Evolutionary conservation across 176 grass and related monocot genomes (phyloP).

Genomic region (Oryza officinalis): DNA sequence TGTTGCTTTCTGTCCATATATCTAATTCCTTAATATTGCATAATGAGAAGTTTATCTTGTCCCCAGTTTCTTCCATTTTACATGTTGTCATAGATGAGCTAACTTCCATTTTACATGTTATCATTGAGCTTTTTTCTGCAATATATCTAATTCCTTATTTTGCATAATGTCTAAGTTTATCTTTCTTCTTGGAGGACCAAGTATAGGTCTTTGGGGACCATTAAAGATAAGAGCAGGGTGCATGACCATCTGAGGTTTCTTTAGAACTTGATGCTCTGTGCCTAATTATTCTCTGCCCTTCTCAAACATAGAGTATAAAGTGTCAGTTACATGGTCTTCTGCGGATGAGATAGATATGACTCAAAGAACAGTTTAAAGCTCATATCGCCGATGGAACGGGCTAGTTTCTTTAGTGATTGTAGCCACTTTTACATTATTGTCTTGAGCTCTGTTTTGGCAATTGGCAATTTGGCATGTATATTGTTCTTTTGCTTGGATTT

Average conservation of each 20-base stretch:
- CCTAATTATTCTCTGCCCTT: not conserved
- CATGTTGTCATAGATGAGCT: not conserved
- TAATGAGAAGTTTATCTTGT: not conserved
- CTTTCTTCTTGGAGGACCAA: not conserved
- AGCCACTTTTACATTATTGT: constrained; percentile 8
- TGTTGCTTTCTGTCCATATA: not conserved
- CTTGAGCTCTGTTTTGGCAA: constrained; percentile 15
- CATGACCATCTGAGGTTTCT: constrained; percentile 15
- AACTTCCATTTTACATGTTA: constrained; percentile 6
- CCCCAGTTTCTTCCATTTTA: not conserved
- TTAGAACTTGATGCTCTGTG: not conserved
- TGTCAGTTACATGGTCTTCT: constrained; percentile 13
- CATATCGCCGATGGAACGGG: not conserved
- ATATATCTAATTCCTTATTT: not conserved
- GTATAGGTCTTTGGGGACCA: constrained; percentile 10
- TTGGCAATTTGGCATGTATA: constrained; percentile 7
- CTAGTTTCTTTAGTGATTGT: not conserved
- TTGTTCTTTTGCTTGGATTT: constrained; percentile 13
- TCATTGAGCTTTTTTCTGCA: not conserved
- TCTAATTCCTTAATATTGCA: not conserved
- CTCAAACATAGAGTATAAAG: constrained; percentile 9
- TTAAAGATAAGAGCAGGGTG: not conserved
- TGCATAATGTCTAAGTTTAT: not conserved
- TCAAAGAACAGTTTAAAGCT: constrained; percentile 12
- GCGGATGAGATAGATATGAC: constrained; percentile 13